These are phyloP conservation scores for Solanum etuberosum DNA, from an alignment of 257 asterid genomes.

Conservation along the genomic window DNA sequence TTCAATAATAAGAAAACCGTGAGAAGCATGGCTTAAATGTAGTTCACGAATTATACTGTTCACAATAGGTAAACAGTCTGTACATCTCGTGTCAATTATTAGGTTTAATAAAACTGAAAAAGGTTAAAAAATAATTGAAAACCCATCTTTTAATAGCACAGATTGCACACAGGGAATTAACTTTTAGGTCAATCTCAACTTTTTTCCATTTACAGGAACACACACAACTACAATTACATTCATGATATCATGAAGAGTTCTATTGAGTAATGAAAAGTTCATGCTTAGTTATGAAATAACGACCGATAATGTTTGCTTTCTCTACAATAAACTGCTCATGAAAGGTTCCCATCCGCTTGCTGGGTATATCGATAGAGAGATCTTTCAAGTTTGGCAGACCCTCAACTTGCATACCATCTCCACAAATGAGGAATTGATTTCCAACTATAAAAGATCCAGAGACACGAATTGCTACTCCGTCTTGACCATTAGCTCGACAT, in stretches of 20 bases:
- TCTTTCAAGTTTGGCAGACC: slow-evolving; percentile 75
- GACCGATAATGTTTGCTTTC: slow-evolving; percentile 42
- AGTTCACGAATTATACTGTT: not conserved
- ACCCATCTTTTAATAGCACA: not conserved
- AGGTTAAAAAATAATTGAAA: not conserved
- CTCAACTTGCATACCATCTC: slow-evolving; percentile 90
- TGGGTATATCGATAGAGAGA: slow-evolving; percentile 57
- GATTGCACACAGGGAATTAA: not conserved
- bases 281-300: slow-evolving; percentile 63
- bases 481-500: slow-evolving; percentile 62
- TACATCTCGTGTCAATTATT: not conserved
- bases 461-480: slow-evolving; percentile 76
- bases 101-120: not conserved
- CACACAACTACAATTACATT: not conserved
- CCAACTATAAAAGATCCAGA: slow-evolving; percentile 83
- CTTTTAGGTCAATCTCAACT: not conserved
- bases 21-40: not conserved
- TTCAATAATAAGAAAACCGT: not conserved
- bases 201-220: not conserved
- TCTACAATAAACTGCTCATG: slow-evolving; percentile 75
- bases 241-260: not conserved
- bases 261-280: slow-evolving; percentile 68
- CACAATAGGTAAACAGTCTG: not conserved
- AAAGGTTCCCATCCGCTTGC: slow-evolving; percentile 82
- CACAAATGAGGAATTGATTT: slow-evolving; percentile 88